These are phyloP conservation scores for Kurtzmaniella quercitrusa DNA, from an alignment of 1,139 yeast genomes.

Conservation along the genomic window DNA sequence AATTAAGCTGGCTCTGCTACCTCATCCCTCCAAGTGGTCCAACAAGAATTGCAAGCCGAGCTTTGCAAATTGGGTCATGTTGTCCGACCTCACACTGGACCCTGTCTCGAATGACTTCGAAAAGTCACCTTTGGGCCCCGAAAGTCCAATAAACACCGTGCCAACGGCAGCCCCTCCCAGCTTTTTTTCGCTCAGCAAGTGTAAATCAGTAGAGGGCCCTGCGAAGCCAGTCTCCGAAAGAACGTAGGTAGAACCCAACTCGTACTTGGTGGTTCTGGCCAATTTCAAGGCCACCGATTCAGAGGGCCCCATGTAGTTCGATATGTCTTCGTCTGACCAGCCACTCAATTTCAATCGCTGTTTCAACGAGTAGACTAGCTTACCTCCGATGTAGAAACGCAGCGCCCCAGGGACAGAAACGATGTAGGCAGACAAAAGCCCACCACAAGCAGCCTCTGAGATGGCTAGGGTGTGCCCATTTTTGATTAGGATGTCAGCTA, in stretches of 20 bases:
- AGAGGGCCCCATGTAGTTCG: constrained; percentile 74
- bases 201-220: constrained; percentile 59
- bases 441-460: constrained; percentile 90
- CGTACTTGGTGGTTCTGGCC: constrained; percentile 75
- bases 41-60: constrained; percentile 61
- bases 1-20: neutral
- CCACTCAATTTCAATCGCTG: constrained; percentile 74
- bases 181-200: constrained; percentile 14
- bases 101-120: constrained; percentile 48
- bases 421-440: constrained; percentile 72
- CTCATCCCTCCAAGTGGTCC: constrained; percentile 25
- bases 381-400: constrained; percentile 77
- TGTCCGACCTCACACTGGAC: constrained; percentile 47
- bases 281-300: constrained; percentile 70
- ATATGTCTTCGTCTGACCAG: constrained; percentile 69
- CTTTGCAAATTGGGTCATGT: constrained; percentile 73
- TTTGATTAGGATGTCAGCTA: constrained; percentile 50
- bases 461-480: constrained; percentile 67
- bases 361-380: constrained; percentile 70
- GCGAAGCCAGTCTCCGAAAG: constrained; percentile 87
- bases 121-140: constrained; percentile 60
- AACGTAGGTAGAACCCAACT: constrained; percentile 77
- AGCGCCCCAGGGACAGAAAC: constrained; percentile 87
- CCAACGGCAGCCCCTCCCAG: constrained; percentile 39
- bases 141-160: constrained; percentile 65